Evolutionary conservation across 805 yeast genomes (phyloP).

Genomic region (Maudiozyma barnettii): DNA sequence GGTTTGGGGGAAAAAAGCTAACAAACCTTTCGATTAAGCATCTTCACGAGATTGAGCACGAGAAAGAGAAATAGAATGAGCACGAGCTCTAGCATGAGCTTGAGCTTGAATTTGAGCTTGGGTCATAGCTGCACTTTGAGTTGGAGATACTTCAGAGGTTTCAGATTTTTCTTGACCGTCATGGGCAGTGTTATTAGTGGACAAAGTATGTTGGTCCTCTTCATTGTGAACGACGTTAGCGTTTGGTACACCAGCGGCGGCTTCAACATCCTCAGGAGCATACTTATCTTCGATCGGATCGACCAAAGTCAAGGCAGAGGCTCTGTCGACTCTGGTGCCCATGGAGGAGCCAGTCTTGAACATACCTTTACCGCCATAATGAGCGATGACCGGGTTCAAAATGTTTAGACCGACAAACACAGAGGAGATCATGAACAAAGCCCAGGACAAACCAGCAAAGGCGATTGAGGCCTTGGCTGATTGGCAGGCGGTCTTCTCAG

Average conservation of each 20-base stretch:
- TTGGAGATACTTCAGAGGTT: constrained; percentile 1
- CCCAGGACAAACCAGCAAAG: constrained; percentile 24
- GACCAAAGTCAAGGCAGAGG: constrained; percentile 16
- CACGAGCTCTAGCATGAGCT: too few relatives aligned
- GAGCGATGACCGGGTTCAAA: constrained; percentile 17
- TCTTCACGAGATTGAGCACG: too few relatives aligned
- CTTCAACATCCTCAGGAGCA: constrained; percentile 4
- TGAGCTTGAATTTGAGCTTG: too few relatives aligned
- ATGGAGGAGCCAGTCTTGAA: constrained; percentile 14
- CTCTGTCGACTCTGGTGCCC: constrained; percentile 16
- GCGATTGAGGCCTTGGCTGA: constrained; percentile 28
- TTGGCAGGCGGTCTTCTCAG: constrained; percentile 18
- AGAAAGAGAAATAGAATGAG: too few relatives aligned
- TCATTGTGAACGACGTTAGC: background rate
- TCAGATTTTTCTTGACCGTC: constrained; percentile 7
- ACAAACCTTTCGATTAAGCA: too few relatives aligned
- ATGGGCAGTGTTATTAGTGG: constrained; percentile 5
- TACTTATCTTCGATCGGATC: constrained; percentile 4
- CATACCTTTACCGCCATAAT: constrained; percentile 17
- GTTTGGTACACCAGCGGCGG: constrained; percentile 2
- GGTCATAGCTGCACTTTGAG: too few relatives aligned
- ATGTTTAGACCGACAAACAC: constrained; percentile 23
- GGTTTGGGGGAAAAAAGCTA: too few relatives aligned
- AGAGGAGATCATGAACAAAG: constrained; percentile 21
- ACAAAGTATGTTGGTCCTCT: constrained; percentile 8